phyloP scores from a whole-genome alignment of 768 basidiomycete genomes.

The Collybia nuda region DNA sequence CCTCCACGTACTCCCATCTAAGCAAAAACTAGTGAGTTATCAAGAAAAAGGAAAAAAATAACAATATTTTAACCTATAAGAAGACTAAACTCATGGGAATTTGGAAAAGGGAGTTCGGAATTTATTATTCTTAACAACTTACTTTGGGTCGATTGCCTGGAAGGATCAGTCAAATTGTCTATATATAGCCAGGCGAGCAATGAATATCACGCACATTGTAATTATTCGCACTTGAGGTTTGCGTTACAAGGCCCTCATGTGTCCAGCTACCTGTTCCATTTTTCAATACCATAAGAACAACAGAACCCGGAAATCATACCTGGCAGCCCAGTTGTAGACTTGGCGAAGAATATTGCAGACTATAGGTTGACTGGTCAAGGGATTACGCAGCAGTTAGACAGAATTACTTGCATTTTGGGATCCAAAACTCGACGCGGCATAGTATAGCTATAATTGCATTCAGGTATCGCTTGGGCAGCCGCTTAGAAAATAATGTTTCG shows the following conservation, averaged over 20 bases:
- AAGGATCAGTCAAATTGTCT: too few species aligned
- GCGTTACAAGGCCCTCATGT: slow-evolving; percentile 46
- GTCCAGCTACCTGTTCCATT: slow-evolving; percentile 34
- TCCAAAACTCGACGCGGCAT: slow-evolving; percentile 53
- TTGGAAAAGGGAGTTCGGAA: background rate
- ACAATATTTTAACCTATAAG: slow-evolving; percentile 3
- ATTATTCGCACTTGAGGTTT: slow-evolving; percentile 34
- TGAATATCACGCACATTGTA: slow-evolving; percentile 35
- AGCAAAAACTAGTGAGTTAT: background rate
- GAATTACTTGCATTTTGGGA: slow-evolving; percentile 38
- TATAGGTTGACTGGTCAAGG: slow-evolving; percentile 12
- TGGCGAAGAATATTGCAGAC: slow-evolving; percentile 55
- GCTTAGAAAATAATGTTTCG: slow-evolving; percentile 18
- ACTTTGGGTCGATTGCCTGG: slow-evolving; percentile 57
- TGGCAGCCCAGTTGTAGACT: slow-evolving; percentile 45
- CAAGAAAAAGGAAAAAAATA: background rate
- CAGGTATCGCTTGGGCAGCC: background rate
- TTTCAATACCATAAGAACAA: background rate
- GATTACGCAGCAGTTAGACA: background rate
- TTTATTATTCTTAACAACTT: slow-evolving; percentile 11
- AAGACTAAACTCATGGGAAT: slow-evolving; percentile 1
- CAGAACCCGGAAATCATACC: slow-evolving; percentile 18
- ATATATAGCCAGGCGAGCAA: too few species aligned
- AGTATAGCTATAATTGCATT: slow-evolving; percentile 39
- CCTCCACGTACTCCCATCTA: slow-evolving; percentile 37